These are phyloP conservation scores for Eimeria sp. DNA, from an alignment of 169 alveolate genomes.

Conservation along the genomic window DNA sequence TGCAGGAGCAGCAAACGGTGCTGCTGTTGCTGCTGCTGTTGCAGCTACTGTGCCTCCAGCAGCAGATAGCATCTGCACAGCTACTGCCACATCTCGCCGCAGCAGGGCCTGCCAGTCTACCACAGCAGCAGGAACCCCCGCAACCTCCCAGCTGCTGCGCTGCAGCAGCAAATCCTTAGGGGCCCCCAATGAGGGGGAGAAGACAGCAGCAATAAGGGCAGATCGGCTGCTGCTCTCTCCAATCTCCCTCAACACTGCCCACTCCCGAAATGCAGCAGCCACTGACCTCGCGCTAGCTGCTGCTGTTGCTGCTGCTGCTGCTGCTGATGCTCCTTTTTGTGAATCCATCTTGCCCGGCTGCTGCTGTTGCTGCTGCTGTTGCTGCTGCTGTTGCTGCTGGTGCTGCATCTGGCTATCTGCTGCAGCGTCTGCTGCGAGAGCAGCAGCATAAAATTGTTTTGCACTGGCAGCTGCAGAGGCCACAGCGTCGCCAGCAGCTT, in stretches of 20 bases:
- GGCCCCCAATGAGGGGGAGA: conserved; percentile 27
- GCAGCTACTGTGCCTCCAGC: conserved; percentile 11
- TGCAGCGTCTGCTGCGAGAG: conserved; percentile 49
- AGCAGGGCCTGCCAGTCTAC: conserved; percentile 48
- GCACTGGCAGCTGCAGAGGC: conserved; percentile 71
- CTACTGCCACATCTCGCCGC: conserved; percentile 39
- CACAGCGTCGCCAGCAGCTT: conserved; percentile 60
- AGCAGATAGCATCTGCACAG: conserved; percentile 51
- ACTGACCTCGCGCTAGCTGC: conserved; percentile 20
- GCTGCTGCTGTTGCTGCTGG: conserved; percentile 60
- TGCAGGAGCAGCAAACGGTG: background rate
- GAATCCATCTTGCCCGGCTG: background rate
- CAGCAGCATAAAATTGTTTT: conserved; percentile 33
- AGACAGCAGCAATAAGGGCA: conserved; percentile 13
- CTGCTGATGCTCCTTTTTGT: conserved; percentile 8
- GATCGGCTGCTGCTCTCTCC: conserved; percentile 44
- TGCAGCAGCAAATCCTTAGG: conserved; percentile 42
- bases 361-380: conserved; percentile 46
- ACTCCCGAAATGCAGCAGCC: conserved; percentile 11
- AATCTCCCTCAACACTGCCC: conserved; percentile 15
- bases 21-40: background rate
- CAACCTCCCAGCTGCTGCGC: conserved; percentile 45
- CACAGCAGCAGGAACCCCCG: background rate
- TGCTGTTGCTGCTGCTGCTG: background rate
- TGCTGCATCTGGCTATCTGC: conserved; percentile 15